Percentiles rank a stretch among this genome's conserved stretches.
Conservation (phyloP, 2,329 filamentous ascomycete species). For the Exophiala alcalophila region DNA sequence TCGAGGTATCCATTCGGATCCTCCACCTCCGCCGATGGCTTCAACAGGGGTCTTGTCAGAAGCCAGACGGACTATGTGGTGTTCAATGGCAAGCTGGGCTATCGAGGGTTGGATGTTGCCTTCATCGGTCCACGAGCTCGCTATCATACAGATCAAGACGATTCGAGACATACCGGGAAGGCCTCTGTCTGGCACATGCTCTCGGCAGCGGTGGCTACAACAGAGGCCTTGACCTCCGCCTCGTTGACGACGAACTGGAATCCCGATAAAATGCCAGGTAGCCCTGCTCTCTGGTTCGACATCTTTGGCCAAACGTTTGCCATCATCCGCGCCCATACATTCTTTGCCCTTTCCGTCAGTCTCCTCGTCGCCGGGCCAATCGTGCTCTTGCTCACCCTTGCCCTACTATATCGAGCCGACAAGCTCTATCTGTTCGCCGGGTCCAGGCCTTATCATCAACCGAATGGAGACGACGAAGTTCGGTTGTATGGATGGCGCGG, state of each 20-base stretch:
- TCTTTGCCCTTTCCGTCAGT: constrained; percentile 85
- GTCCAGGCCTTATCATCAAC: constrained; percentile 58
- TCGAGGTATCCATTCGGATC: constrained; percentile 76
- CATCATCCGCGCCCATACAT: constrained; percentile 72
- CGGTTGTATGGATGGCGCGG: constrained; percentile 73
- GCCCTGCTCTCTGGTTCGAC: constrained; percentile 85
- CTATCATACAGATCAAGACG: constrained; percentile 91
- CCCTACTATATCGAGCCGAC: constrained; percentile 66
- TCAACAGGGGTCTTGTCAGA: constrained; percentile 71
- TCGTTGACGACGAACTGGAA: constrained; percentile 36
- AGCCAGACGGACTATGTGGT: constrained; percentile 90
- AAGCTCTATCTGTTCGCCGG: constrained; percentile 87
- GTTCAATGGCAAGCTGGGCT: constrained; percentile 71
- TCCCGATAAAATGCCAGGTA: constrained; percentile 15
- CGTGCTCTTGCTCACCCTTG: constrained; percentile 65
- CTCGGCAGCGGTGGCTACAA: constrained; percentile 73
- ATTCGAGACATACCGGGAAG: constrained; percentile 67
- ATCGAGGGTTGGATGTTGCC: constrained; percentile 86
- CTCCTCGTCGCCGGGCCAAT: constrained; percentile 78
- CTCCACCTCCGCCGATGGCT: constrained; percentile 79
- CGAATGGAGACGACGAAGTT: constrained; percentile 59
- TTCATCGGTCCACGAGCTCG: constrained; percentile 82
- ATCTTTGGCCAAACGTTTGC: constrained; percentile 77
- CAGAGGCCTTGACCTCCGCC: constrained; percentile 67
- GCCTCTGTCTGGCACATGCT: constrained; percentile 91